Conservation (phyloP, 495 filamentous ascomycete genomes). For the Friedmanniomyces simplex region DNA sequence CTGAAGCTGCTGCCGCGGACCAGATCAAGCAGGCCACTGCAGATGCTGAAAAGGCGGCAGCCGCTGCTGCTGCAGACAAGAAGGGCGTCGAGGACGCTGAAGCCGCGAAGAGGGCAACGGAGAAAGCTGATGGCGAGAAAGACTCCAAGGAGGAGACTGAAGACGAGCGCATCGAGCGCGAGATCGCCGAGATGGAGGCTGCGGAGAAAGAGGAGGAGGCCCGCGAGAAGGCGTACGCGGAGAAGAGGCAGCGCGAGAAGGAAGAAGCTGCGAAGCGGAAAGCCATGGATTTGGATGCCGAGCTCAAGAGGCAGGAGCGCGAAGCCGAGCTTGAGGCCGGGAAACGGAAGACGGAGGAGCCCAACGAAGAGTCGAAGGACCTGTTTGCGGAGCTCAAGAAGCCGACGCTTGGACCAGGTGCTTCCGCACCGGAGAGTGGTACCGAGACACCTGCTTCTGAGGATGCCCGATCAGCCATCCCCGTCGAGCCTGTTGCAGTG, state of each 20-base stretch:
- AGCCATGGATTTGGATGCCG: slow-evolving; percentile 28
- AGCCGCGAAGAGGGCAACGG: slow-evolving; percentile 11
- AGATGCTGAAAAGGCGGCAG: slow-evolving; percentile 36
- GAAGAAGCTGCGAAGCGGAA: slow-evolving; percentile 24
- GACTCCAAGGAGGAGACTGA: slow-evolving; percentile 22
- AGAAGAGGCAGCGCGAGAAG: slow-evolving; percentile 30
- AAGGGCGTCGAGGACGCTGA: slow-evolving; percentile 21
- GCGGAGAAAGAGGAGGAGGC: slow-evolving; percentile 30
- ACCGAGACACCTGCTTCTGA: slow-evolving; percentile 37
- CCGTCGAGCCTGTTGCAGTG: not conserved
- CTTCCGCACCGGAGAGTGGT: slow-evolving; percentile 39
- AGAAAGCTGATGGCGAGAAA: slow-evolving; percentile 14
- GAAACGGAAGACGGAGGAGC: slow-evolving; percentile 22
- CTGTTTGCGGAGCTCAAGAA: slow-evolving; percentile 50
- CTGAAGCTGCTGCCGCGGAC: slow-evolving; percentile 33
- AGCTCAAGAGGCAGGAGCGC: slow-evolving; percentile 30
- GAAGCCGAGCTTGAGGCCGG: slow-evolving; percentile 19
- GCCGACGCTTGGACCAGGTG: slow-evolving; percentile 39
- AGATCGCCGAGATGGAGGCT: slow-evolving; percentile 36
- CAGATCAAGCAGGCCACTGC: slow-evolving; percentile 26
- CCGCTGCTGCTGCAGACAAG: slow-evolving; percentile 24
- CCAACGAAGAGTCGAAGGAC: slow-evolving; percentile 26
- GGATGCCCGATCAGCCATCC: slow-evolving; percentile 14
- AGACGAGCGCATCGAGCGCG: slow-evolving; percentile 32
- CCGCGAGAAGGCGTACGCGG: slow-evolving; percentile 29